Evolutionary conservation across 1,284 basidiomycete species (phyloP), one percentile per base, ranked within the genome.

Genomic region (Melampsora abietis-canadensis): DNA sequence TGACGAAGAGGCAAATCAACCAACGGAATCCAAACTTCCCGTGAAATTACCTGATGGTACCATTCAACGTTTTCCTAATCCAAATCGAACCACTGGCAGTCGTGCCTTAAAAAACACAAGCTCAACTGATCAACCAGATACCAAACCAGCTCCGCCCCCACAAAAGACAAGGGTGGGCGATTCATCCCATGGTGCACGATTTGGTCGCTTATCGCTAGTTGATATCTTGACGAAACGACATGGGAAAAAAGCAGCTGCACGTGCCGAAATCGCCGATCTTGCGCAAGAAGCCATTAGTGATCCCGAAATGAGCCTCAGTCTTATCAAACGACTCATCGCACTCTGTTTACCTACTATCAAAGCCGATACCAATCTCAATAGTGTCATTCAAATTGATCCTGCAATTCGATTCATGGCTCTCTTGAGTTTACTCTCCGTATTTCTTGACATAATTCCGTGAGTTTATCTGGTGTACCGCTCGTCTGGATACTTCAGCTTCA

Each of bases 361-460:
- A 67, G 51, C 51, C 21, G 51, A 57, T 21, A 85, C 89, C 59
- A 87, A 78, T 59, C 85, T 89, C 59, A 87, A 78, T 57, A 69
- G 88, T 19, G 83, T 21, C 2, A 62, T 95, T 4, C 81, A 84
- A 8, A 94, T 98, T 76, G 92, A 97, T 78, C 82, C 85, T 47
- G 84, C 90, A 31, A 90, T 98, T 77, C 88, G 95, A 72, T 92
- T 91, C 81, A 84, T 97, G 51, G 91, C 95, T 4, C 86, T 96
- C 68, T 84, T 98, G 46, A 96, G 93, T 17, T 89, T 97, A 80
- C 85, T 98, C 31, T 92, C 94, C 12, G 91, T 98, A 17, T 97
- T 92, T 86, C 92, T 92, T 80, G 96, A 99, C 81, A 87, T 98
- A 77, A 88, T 98, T 62, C 96, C 96, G 34, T 92, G 91, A 44